Conservation (phyloP, 306 rosid genomes). For the Macrotyloma uniflorum region DNA sequence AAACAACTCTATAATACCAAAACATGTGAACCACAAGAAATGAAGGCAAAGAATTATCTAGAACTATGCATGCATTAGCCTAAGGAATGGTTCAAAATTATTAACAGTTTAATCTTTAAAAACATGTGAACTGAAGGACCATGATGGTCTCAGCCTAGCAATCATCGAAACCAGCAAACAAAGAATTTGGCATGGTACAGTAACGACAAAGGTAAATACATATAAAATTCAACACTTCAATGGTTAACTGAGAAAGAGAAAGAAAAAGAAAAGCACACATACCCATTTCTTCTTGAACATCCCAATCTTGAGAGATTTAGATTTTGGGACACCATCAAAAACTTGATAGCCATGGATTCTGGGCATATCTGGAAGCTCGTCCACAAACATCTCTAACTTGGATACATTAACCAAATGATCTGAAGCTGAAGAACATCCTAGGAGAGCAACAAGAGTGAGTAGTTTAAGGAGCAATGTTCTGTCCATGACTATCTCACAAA, state of each 20-base stretch:
- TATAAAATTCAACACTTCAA: background rate
- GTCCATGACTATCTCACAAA: slow-evolving; percentile 32
- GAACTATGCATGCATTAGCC: background rate
- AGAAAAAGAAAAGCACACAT: background rate
- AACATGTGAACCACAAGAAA: background rate
- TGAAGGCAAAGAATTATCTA: no score
- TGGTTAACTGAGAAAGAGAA: background rate
- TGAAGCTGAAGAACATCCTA: slow-evolving; percentile 37
- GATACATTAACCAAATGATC: slow-evolving; percentile 41
- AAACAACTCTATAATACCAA: background rate
- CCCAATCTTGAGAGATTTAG: slow-evolving; percentile 65
- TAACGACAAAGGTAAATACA: background rate
- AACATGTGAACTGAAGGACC: background rate
- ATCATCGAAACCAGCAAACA: slow-evolving; percentile 21
- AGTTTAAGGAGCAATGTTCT: slow-evolving; percentile 26
- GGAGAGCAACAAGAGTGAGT: slow-evolving; percentile 12
- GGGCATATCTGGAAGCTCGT: slow-evolving; percentile 70
- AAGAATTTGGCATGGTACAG: background rate
- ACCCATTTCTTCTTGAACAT: slow-evolving; percentile 88
- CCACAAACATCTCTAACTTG: slow-evolving; percentile 68
- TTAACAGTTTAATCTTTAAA: background rate
- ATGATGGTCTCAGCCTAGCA: background rate
- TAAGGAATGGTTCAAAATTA: background rate
- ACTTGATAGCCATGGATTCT: slow-evolving; percentile 48
- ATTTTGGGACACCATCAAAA: slow-evolving; percentile 49